Percentiles rank a stretch among this genome's conserved stretches.
Evolutionary conservation across 805 yeast genomes (phyloP).

Genomic region (Scheffersomyces lignosus): DNA sequence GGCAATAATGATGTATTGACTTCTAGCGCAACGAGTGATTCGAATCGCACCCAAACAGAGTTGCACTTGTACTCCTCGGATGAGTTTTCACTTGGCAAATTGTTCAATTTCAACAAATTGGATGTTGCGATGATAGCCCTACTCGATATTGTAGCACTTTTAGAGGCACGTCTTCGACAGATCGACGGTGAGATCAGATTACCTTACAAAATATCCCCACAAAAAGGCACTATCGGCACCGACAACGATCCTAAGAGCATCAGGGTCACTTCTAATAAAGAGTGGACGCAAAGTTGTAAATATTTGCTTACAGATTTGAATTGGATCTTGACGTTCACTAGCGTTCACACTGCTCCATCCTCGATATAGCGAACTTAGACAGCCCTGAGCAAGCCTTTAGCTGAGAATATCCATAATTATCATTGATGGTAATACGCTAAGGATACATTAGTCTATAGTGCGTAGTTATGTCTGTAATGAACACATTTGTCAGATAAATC

Average conservation of each 20-base stretch:
- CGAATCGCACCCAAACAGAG: constrained; percentile 33
- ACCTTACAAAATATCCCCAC: constrained; percentile 65
- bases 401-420: too few relatives aligned
- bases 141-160: constrained; percentile 57
- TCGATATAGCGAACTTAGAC: too few relatives aligned
- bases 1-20: too few relatives aligned
- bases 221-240: constrained; percentile 72
- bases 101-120: constrained; percentile 70
- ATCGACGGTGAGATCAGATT: constrained; percentile 58
- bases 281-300: constrained; percentile 91
- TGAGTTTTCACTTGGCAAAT: constrained; percentile 68
- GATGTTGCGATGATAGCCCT: constrained; percentile 83
- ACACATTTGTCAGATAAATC: too few relatives aligned
- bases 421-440: too few relatives aligned
- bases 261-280: constrained; percentile 67
- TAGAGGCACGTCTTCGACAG: constrained; percentile 45
- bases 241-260: constrained; percentile 62
- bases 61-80: constrained; percentile 67
- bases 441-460: too few relatives aligned
- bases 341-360: constrained; percentile 30
- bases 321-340: constrained; percentile 80
- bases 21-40: neutral
- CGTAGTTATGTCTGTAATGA: too few relatives aligned
- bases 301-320: constrained; percentile 72
- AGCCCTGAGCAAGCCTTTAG: too few relatives aligned